phyloP scores from a whole-genome alignment of 2,329 filamentous ascomycete genomes.

The Parasarocladium wereldwijsianum region DNA sequence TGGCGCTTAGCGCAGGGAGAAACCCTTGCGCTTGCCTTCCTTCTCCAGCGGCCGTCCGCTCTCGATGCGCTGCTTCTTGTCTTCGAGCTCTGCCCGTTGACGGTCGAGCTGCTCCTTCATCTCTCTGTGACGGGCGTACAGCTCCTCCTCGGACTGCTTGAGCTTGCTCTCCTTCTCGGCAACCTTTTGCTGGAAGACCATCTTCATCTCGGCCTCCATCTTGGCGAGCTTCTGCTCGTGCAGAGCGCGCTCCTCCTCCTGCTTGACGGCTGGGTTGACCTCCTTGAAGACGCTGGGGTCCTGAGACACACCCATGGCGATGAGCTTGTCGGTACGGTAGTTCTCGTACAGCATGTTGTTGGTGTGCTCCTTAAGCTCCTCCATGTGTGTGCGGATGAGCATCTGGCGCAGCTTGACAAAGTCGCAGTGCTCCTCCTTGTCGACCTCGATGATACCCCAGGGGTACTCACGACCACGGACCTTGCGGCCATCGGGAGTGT shows the following conservation, averaged over 20 bases:
- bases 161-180: slow-evolving; percentile 99
- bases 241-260: slow-evolving; percentile 93
- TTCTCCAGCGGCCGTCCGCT: slow-evolving; percentile 92
- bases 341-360: slow-evolving; percentile 99
- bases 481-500: slow-evolving; percentile 80
- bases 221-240: slow-evolving; percentile 99
- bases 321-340: slow-evolving; percentile 99
- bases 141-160: slow-evolving; percentile 97
- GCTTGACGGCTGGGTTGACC: slow-evolving; percentile 99
- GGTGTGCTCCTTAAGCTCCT: slow-evolving; percentile 99
- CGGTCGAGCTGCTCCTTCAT: slow-evolving; percentile 99
- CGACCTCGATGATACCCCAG: slow-evolving; percentile 97
- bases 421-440: slow-evolving; percentile 99
- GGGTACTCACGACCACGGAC: slow-evolving; percentile 93
- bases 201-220: slow-evolving; percentile 99
- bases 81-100: slow-evolving; percentile 87
- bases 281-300: slow-evolving; percentile 99
- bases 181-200: slow-evolving; percentile 99
- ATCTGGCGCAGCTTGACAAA: slow-evolving; percentile 99
- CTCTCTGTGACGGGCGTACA: slow-evolving; percentile 94
- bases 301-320: slow-evolving; percentile 94
- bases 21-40: slow-evolving; percentile 97
- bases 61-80: slow-evolving; percentile 95
- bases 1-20: slow-evolving; percentile 75
- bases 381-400: slow-evolving; percentile 99